phyloP scores from a whole-genome alignment of 2,329 filamentous ascomycete species.

The Beauveria caledonica region DNA sequence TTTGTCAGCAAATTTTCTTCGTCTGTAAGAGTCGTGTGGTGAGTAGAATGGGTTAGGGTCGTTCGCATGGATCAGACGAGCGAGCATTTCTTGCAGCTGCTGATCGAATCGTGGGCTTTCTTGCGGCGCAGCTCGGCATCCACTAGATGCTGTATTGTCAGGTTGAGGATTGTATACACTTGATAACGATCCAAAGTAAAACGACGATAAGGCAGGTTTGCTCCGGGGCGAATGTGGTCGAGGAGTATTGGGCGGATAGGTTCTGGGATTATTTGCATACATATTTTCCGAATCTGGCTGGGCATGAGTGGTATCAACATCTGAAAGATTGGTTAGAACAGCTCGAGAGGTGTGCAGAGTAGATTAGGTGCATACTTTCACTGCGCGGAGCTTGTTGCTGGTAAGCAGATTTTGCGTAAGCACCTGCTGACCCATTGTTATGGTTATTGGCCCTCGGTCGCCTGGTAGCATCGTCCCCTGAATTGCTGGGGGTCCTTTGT shows the following conservation, averaged over 20 bases:
- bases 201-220: not conserved
- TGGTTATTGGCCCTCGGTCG: not conserved
- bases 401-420: slow-evolving; percentile 4
- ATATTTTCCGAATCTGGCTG: slow-evolving; percentile 6
- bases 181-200: slow-evolving; percentile 10
- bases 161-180: slow-evolving; percentile 10
- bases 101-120: slow-evolving; percentile 31
- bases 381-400: not conserved
- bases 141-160: slow-evolving; percentile 23
- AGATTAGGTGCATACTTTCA: not conserved
- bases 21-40: not conserved
- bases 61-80: slow-evolving; percentile 13
- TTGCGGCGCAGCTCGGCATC: slow-evolving; percentile 18
- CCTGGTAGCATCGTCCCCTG: slow-evolving; percentile 7
- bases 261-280: slow-evolving; percentile 8
- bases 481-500: slow-evolving; percentile 36
- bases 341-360: not conserved
- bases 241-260: not conserved
- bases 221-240: not conserved
- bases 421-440: not conserved
- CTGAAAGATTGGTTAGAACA: not conserved
- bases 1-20: slow-evolving; percentile 25
- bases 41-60: not conserved
- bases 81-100: slow-evolving; percentile 30
- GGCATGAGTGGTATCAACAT: not conserved